Base-by-base conservation (phyloP, 2,329 filamentous ascomycete species). In the Ophiocordyceps robertsii region DNA sequence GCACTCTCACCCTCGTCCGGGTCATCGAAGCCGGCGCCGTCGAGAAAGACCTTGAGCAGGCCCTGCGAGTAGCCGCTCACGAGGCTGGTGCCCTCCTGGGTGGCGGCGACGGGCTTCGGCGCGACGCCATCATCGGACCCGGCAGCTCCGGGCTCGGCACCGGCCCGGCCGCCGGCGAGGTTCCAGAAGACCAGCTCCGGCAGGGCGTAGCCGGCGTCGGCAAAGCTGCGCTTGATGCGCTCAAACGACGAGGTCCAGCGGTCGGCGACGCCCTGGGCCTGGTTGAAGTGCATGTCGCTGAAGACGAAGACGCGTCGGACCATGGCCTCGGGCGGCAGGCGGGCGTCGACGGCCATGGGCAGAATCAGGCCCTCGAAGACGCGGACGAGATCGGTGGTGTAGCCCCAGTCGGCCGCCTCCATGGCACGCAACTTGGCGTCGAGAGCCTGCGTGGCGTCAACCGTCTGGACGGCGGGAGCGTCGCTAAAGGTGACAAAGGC, bases 161-260 rank as follows among this genome's bases (percentile, higher is more conserved):
- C 51, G 2, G 50, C 48, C n/a, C 50, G 46, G 0, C 62, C 60
- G 9, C 64, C 67, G 0, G 71, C 70, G 16, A 78, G 59, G 49
- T 77, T 76, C 75, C 74, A 78, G 53, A 75, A 78, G 3, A 79
- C 60, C n/a, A 80, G 56, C 53, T 73, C 64, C 0, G 75, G 75
- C 57, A 78, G 62, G 43, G 75, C 67, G 49, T 79, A 79, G 0
- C 75, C 74, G 3, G 67, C 66, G 0, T 62, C 54, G 11, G 57
- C 51, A 53, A 63, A 79, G 35, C 57, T 54, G 17, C 45, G 46
- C 51, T 68, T 58, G 53, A 80, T 67, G 5, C 68, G 62, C 49
- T 73, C 65, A 50, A 67, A 74, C 3, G 68, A 70, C 0, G 66
- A 67, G 4, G 51, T 56, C 66, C 68, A 73, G 21, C 12, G 4